These are phyloP conservation scores for Epichloe hybrida DNA, from an alignment of 2,329 filamentous ascomycete genomes.

Conservation along the genomic window DNA sequence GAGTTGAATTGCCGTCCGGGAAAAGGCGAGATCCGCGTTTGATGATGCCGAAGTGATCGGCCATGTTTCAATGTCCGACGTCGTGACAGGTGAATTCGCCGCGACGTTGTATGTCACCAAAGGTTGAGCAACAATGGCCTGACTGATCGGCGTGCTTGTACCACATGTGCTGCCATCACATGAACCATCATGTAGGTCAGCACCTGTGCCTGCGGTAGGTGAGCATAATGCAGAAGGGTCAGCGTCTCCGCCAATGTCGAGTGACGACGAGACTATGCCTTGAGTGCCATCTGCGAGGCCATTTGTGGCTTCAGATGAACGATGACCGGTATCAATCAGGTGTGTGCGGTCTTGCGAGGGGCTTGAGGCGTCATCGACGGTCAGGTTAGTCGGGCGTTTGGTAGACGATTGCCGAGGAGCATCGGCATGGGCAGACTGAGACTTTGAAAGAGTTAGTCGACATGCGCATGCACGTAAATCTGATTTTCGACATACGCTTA, in stretches of 20 bases:
- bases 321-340: background rate
- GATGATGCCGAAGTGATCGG: background rate
- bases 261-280: background rate
- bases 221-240: background rate
- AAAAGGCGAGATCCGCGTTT: background rate
- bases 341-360: background rate
- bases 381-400: background rate
- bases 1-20: background rate
- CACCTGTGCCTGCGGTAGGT: background rate
- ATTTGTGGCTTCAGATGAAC: background rate
- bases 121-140: too few species aligned
- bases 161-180: background rate
- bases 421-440: background rate
- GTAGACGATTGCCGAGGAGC: background rate
- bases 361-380: background rate
- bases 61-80: too few species aligned
- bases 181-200: background rate
- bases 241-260: background rate
- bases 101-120: background rate
- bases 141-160: background rate
- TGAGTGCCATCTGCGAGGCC: background rate
- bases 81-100: too few species aligned
- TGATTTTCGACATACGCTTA: background rate
- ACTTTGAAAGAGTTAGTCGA: background rate
- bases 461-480: background rate